Conservation (phyloP, 2,329 filamentous ascomycete genomes). For the Paracoccidioides brasiliensis region DNA sequence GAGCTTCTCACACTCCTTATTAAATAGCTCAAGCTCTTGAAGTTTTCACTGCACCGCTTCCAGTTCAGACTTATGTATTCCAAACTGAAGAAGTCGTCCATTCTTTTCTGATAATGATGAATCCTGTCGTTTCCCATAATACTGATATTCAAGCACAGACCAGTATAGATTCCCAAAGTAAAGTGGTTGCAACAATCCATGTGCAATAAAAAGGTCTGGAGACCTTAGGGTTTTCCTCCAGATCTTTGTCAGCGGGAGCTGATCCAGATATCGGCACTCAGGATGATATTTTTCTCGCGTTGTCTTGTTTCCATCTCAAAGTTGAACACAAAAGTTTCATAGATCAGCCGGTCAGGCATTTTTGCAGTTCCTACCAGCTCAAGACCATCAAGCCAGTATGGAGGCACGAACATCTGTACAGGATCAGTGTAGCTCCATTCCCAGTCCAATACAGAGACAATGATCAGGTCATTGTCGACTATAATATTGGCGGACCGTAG, state of each 20-base stretch:
- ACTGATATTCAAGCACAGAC: neutral
- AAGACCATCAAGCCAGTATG: neutral
- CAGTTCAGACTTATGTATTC: neutral
- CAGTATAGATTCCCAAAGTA: conserved; percentile 4
- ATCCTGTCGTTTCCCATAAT: neutral
- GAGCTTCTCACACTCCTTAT: no score
- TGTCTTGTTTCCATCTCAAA: no score
- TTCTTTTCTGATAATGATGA: neutral
- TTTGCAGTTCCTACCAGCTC: no score
- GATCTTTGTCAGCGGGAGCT: no score
- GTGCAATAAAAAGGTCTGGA: neutral
- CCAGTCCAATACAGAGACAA: neutral
- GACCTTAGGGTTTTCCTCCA: no score
- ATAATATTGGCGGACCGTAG: conserved; percentile 6
- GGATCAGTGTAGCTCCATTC: neutral
- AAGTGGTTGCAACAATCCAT: neutral
- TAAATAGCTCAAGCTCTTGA: neutral
- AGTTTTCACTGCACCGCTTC: neutral
- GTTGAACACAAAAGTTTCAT: no score
- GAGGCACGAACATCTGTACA: neutral
- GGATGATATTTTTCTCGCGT: no score
- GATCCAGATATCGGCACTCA: no score
- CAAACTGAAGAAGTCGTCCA: neutral
- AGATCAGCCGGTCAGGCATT: no score
- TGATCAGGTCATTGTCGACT: neutral